Evolutionary conservation across 192 early-diverging fungal species (phyloP), one percentile per base, ranked within the genome.

Genomic region (Podila epicladia): DNA sequence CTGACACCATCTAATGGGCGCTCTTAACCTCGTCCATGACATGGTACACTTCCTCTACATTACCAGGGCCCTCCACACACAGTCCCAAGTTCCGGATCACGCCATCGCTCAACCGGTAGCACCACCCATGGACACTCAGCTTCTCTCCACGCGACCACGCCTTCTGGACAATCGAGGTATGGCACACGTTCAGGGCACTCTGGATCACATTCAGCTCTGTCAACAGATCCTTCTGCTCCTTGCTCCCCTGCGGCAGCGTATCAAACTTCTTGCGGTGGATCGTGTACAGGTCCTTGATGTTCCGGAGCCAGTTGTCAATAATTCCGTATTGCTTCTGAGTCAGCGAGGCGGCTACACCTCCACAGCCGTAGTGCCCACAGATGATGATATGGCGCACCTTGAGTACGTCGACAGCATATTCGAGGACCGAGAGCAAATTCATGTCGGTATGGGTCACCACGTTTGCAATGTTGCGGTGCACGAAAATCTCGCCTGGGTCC

Each of bases 381-480:
- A 99, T 93, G 64, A 99, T 87, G 68, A 99, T 86, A 73, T 99
- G 95, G 74, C 97, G 90, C 65, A 99, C 95, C 76, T 93, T 92
- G 65, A 99, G 90, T 51, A 92, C 88, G 58, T 95, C 91, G 62
- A 99, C 95, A 24, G 97, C 95, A 66, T 95, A 99, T 83, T 98
- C 93, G 57, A 99, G 87, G 45, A 97, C 97, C 12, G 93, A 93
- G 12, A 95, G 87, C 48, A 85, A 85, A 71, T 90, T 96, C 72
- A 96, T 74, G 82, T 99, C 98, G 33, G 92, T 88, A 79, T 92
- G 89, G 7, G 84, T 85, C 33, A 98, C 90, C 58, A 94, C 91
- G 85, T 98, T 98, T 68, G 97, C 98, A 68, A 99, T 97, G 87
- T 98, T 99, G 73, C 98, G 90, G 85, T 98, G 96, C 12, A 98